phyloP scores from a whole-genome alignment of 371 early-diverging fungal genomes.

The Entomophthora muscae region DNA sequence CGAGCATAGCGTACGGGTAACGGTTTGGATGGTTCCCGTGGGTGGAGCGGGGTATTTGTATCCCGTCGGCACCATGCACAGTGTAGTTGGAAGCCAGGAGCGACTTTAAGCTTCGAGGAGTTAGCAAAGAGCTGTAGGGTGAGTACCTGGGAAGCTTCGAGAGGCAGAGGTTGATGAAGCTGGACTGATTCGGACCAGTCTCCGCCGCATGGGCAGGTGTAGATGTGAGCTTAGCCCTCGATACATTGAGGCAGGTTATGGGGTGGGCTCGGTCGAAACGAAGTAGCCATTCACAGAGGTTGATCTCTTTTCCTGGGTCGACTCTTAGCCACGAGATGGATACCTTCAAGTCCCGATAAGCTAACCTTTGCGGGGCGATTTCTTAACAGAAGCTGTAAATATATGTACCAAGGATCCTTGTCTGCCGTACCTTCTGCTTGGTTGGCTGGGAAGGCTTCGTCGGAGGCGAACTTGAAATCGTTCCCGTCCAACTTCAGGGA shows the following conservation, averaged over 20 bases:
- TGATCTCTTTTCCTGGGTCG: not conserved
- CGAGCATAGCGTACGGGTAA: not conserved
- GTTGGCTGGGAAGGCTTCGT: not conserved
- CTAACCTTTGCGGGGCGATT: not conserved
- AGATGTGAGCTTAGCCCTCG: not conserved
- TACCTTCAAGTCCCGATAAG: not conserved
- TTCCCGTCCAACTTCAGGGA: not conserved
- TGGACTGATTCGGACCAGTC: not conserved
- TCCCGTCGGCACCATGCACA: not conserved
- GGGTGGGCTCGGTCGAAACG: not conserved
- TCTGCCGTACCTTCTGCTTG: not conserved
- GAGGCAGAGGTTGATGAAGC: not conserved
- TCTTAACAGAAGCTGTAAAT: not conserved
- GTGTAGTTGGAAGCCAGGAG: not conserved
- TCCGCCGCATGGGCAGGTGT: not conserved
- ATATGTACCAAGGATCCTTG: not conserved
- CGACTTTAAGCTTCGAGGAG: not conserved
- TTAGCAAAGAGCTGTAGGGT: not conserved
- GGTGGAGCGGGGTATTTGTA: not conserved
- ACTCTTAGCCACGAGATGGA: not conserved
- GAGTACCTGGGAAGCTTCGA: not conserved
- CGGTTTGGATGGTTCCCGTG: not conserved
- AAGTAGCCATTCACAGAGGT: not conserved
- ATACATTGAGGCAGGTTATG: not conserved
- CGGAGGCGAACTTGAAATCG: not conserved